A percentile compares a stretch with the other conserved stretches of the same genome.
phyloP scores from a whole-genome alignment of 2,329 filamentous ascomycete genomes.

The Diaporthe australafricana region DNA sequence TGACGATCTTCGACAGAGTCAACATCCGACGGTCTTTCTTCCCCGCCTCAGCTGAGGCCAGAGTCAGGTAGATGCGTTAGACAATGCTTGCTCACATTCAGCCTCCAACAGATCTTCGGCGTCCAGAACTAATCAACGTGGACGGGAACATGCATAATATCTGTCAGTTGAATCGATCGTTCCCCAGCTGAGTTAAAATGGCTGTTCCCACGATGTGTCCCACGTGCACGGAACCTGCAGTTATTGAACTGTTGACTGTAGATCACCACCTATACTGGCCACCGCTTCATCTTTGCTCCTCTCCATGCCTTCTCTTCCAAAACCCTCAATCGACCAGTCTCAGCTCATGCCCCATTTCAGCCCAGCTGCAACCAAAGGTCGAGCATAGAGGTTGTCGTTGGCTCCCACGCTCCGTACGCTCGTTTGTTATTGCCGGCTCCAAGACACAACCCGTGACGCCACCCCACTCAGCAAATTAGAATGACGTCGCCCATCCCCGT shows the following conservation, averaged over 20 bases:
- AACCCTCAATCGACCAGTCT: too few relatives aligned
- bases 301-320: not conserved
- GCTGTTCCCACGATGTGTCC: too few relatives aligned
- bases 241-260: not conserved
- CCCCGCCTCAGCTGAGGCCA: not conserved
- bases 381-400: too few relatives aligned
- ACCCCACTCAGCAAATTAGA: not conserved
- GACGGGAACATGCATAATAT: not conserved
- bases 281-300: not conserved
- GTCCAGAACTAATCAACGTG: not conserved
- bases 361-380: too few relatives aligned
- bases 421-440: too few relatives aligned
- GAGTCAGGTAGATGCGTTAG: not conserved
- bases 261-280: not conserved
- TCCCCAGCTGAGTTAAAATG: not conserved
- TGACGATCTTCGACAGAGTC: not conserved
- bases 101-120: not conserved
- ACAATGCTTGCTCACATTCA: not conserved
- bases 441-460: not conserved
- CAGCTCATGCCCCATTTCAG: not conserved
- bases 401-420: too few relatives aligned
- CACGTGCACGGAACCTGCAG: not conserved
- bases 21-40: too few relatives aligned
- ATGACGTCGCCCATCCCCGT: slow-evolving; percentile 17
- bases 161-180: slow-evolving; percentile 23